Percentiles rank a stretch among this genome's conserved stretches.
These are phyloP conservation scores for Phellinidium pouzarii DNA, from an alignment of 1,284 basidiomycete species.

Conservation along the genomic window DNA sequence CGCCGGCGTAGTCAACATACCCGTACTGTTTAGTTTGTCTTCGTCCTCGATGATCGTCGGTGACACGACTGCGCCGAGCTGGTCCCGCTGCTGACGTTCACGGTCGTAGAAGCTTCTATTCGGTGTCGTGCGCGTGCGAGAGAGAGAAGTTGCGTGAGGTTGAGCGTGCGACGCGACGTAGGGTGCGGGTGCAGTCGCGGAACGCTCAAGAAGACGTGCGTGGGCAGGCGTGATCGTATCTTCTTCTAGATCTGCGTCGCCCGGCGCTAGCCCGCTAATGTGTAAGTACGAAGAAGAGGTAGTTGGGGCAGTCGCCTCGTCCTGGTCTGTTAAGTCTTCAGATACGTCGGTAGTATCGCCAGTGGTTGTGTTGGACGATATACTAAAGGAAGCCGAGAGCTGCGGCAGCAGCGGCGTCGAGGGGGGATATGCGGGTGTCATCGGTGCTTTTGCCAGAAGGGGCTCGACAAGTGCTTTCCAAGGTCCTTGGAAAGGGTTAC, in stretches of 20 bases:
- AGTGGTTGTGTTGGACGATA: conserved; percentile 39
- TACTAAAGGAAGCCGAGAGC: conserved; percentile 36
- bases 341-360: conserved; percentile 42
- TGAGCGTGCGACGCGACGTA: conserved; percentile 18
- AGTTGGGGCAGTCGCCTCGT: conserved; percentile 3
- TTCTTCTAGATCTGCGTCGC: conserved; percentile 40
- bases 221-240: conserved; percentile 64
- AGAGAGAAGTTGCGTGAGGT: conserved; percentile 20
- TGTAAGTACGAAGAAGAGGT: background rate
- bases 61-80: background rate
- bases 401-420: conserved; percentile 56
- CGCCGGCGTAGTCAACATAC: background rate
- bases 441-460: conserved; percentile 54
- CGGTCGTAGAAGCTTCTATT: conserved; percentile 19
- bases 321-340: conserved; percentile 46
- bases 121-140: conserved; percentile 20
- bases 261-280: conserved; percentile 1
- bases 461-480: conserved; percentile 88
- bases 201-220: conserved; percentile 44
- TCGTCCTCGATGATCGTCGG: conserved; percentile 17
- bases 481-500: conserved; percentile 88
- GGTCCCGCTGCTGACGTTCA: conserved; percentile 13
- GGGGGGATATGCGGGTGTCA: conserved; percentile 57
- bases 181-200: conserved; percentile 38
- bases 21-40: conserved; percentile 21